Conservation (phyloP, 306 rosid genomes). For the Senna tora region DNA sequence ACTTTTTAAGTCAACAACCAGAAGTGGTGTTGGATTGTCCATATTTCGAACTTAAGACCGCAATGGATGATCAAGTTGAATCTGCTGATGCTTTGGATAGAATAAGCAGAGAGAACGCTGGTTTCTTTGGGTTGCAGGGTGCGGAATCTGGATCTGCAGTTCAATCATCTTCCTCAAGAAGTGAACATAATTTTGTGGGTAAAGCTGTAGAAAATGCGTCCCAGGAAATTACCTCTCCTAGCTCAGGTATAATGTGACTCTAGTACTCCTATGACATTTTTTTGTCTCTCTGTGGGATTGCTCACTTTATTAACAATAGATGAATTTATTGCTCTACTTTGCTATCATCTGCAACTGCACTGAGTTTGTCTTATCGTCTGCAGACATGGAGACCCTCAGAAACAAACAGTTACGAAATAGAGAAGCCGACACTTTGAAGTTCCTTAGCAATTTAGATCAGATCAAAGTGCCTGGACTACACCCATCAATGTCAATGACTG, state of each 20-base stretch:
- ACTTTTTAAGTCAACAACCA: conserved; percentile 65
- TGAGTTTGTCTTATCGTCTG: conserved; percentile 15
- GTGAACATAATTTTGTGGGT: conserved; percentile 54
- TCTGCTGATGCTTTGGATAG: conserved; percentile 42
- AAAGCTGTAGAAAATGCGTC: conserved; percentile 51
- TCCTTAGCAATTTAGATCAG: conserved; percentile 55
- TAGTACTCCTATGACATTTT: not conserved
- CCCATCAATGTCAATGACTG: conserved; percentile 73
- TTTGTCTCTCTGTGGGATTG: not conserved
- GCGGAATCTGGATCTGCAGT: conserved; percentile 63
- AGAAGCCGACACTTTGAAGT: conserved; percentile 51
- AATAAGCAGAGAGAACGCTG: conserved; percentile 46
- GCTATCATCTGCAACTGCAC: not conserved
- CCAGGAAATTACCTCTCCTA: conserved; percentile 61
- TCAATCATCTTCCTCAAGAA: conserved; percentile 63
- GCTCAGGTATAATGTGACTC: conserved; percentile 59
- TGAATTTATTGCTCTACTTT: not conserved
- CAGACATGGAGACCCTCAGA: conserved; percentile 46
- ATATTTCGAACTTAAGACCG: conserved; percentile 60
- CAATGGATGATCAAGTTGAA: conserved; percentile 48
- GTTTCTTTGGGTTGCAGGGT: conserved; percentile 53
- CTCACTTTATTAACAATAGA: not conserved
- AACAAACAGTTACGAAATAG: conserved; percentile 43
- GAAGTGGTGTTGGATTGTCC: conserved; percentile 71
- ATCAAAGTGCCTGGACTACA: conserved; percentile 69